Percentiles rank a stretch among this genome's conserved stretches.
These are phyloP conservation scores for Ceriops tagal DNA, from an alignment of 345 rosid species.

Conservation along the genomic window DNA sequence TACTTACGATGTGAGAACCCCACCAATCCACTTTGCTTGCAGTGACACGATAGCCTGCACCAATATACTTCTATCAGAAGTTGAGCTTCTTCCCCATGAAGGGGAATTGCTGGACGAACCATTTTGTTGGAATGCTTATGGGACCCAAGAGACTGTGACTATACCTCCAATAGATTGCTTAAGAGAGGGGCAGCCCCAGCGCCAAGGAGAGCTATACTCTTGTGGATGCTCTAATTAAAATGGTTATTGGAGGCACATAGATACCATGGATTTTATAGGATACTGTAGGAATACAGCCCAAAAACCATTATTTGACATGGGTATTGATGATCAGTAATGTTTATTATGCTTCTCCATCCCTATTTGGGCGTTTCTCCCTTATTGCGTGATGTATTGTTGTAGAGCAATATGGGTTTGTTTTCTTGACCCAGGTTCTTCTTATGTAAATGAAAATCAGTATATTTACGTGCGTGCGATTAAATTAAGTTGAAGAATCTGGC, in stretches of 20 bases:
- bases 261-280: not conserved
- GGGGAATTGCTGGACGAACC: slow-evolving; percentile 91
- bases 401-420: slow-evolving; percentile 9
- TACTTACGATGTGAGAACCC: slow-evolving; percentile 70
- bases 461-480: no score
- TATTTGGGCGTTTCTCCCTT: slow-evolving; percentile 55
- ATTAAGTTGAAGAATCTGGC: no score
- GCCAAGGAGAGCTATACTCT: slow-evolving; percentile 28
- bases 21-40: slow-evolving; percentile 93
- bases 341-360: slow-evolving; percentile 65
- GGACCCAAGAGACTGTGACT: slow-evolving; percentile 69
- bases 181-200: slow-evolving; percentile 66
- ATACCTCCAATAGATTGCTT: slow-evolving; percentile 83
- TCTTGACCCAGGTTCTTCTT: slow-evolving; percentile 9
- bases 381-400: slow-evolving; percentile 58
- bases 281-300: slow-evolving; percentile 5
- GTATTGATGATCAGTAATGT: slow-evolving; percentile 8
- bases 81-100: slow-evolving; percentile 82
- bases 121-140: slow-evolving; percentile 97
- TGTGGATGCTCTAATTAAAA: slow-evolving; percentile 34
- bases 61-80: slow-evolving; percentile 81
- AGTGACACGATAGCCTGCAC: slow-evolving; percentile 93
- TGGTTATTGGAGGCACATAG: not conserved
- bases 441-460: no score
- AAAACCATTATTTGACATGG: slow-evolving; percentile 13